phyloP scores from a whole-genome alignment of 2,329 filamentous ascomycete genomes.

The Periconia macrospinosa region DNA sequence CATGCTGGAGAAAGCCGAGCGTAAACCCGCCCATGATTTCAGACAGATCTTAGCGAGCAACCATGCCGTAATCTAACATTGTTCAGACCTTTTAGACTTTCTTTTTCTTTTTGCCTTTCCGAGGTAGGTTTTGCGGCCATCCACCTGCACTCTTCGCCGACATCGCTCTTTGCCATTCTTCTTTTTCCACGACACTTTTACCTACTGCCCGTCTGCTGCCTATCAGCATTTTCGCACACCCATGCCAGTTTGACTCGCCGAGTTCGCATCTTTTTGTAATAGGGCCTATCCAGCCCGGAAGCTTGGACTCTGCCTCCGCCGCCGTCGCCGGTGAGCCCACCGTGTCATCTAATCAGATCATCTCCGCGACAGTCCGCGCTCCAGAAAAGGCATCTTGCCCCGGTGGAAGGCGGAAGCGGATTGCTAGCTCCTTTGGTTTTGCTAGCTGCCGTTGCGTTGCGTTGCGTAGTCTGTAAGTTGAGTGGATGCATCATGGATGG shows the following conservation, averaged over 20 bases:
- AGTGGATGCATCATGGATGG: too few species aligned
- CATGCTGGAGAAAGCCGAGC: background rate
- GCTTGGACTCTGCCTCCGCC: too few species aligned
- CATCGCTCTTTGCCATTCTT: background rate
- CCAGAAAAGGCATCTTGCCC: background rate
- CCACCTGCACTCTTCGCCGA: background rate
- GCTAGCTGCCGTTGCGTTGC: too few species aligned
- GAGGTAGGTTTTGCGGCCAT: background rate
- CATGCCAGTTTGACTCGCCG: constrained; percentile 15
- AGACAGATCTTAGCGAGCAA: background rate
- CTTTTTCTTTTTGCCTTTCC: background rate
- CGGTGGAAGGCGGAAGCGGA: too few species aligned
- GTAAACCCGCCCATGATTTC: background rate
- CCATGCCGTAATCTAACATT: background rate
- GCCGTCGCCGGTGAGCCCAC: too few species aligned
- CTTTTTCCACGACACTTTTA: background rate
- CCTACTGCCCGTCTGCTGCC: too few species aligned
- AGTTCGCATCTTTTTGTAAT: background rate
- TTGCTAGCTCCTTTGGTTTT: too few species aligned
- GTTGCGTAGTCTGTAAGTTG: too few species aligned
- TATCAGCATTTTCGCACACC: constrained; percentile 3
- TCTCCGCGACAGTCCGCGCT: background rate
- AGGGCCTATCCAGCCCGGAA: too few species aligned
- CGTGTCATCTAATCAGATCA: background rate
- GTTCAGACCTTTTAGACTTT: background rate